Conservation (phyloP, 73 alveolate species). For the Stentor roeselii region DNA sequence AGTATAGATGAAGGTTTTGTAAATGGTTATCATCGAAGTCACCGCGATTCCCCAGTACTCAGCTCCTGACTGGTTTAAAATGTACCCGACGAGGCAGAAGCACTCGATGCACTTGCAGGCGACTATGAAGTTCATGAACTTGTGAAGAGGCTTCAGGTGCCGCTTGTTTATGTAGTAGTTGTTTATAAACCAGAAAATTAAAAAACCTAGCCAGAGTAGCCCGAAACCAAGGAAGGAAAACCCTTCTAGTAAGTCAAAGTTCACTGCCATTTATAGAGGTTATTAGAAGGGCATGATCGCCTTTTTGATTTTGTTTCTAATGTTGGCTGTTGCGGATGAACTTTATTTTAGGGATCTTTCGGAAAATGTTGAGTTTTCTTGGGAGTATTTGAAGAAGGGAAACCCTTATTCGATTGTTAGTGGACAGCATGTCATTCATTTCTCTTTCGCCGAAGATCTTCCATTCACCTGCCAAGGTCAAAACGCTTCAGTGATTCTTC, state of each 20-base stretch:
- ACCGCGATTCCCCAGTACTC: conserved; percentile 4
- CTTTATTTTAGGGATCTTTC: too few relatives aligned
- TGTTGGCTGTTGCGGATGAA: too few relatives aligned
- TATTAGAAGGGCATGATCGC: too few relatives aligned
- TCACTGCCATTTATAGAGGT: not conserved
- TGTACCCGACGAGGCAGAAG: not conserved
- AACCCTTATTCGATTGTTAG: not conserved
- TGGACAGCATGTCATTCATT: not conserved
- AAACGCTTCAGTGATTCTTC: not conserved
- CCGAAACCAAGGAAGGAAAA: not conserved
- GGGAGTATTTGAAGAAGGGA: too few relatives aligned
- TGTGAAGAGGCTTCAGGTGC: not conserved
- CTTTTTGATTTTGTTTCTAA: too few relatives aligned
- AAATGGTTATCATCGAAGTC: not conserved
- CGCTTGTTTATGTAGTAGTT: not conserved
- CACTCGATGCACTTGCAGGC: not conserved
- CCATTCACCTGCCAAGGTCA: conserved; percentile 9
- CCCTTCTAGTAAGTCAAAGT: not conserved
- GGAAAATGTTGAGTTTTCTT: too few relatives aligned
- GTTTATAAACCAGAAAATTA: not conserved
- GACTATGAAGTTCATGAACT: not conserved
- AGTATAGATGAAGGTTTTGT: not conserved
- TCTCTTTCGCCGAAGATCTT: not conserved
- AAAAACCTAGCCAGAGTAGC: not conserved
- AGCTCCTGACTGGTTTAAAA: not conserved